These are phyloP conservation scores for Telfairia occidentalis DNA, from an alignment of 331 rosid species.

Conservation along the genomic window DNA sequence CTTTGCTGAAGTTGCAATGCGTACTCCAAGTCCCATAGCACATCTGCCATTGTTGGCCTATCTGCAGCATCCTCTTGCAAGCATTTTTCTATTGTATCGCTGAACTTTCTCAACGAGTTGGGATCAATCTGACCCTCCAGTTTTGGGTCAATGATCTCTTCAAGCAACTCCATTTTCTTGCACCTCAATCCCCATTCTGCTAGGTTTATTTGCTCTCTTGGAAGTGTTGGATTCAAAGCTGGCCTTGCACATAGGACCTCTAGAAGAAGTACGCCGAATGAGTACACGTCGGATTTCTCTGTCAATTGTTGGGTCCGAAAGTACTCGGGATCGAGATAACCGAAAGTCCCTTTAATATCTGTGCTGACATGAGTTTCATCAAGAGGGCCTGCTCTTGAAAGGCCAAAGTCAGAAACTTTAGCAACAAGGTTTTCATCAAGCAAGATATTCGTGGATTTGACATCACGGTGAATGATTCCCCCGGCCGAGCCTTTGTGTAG, in stretches of 20 bases:
- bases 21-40: conserved; percentile 57
- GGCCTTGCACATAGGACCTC: conserved; percentile 58
- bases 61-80: conserved; percentile 24
- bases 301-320: conserved; percentile 46
- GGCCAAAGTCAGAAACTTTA: conserved; percentile 54
- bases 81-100: conserved; percentile 34
- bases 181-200: conserved; percentile 39
- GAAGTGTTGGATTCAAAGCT: conserved; percentile 26
- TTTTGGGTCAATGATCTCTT: conserved; percentile 32
- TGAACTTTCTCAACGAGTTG: conserved; percentile 33
- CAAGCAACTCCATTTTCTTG: conserved; percentile 33
- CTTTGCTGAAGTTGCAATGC: conserved; percentile 61
- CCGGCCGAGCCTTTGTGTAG: conserved; percentile 45
- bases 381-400: conserved; percentile 32
- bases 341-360: conserved; percentile 61
- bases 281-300: conserved; percentile 26
- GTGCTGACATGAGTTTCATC: conserved; percentile 52
- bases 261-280: conserved; percentile 68
- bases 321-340: conserved; percentile 84
- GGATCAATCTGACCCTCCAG: conserved; percentile 26
- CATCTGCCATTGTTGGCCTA: conserved; percentile 44
- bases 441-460: conserved; percentile 8
- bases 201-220: conserved; percentile 35
- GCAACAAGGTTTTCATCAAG: conserved; percentile 26
- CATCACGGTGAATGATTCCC: conserved; percentile 51